Percentiles rank a stretch among this genome's conserved stretches.
phyloP scores from a whole-genome alignment of 2,329 filamentous ascomycete species.

The Sarocladium strictum region DNA sequence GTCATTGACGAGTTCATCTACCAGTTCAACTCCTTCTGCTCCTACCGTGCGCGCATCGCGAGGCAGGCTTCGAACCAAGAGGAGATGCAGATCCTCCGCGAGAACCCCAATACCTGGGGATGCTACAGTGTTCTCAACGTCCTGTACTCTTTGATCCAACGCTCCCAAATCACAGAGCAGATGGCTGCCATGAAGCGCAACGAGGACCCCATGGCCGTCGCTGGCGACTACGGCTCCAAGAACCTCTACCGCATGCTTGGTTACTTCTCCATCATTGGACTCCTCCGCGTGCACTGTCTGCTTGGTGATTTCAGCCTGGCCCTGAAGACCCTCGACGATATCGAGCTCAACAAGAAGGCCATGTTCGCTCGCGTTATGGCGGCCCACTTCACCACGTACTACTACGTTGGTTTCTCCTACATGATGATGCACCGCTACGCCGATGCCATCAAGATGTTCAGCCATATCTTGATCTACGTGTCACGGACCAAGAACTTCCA shows the following conservation, averaged over 20 bases:
- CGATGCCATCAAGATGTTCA: conserved; percentile 99
- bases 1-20: conserved; percentile 99
- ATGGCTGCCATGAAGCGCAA: conserved; percentile 89
- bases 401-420: conserved; percentile 99
- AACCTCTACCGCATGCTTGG: conserved; percentile 97
- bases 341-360: conserved; percentile 99
- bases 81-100: conserved; percentile 83
- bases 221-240: conserved; percentile 91
- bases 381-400: conserved; percentile 99
- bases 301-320: conserved; percentile 97
- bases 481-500: conserved; percentile 99
- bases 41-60: conserved; percentile 88
- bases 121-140: conserved; percentile 99
- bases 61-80: conserved; percentile 80
- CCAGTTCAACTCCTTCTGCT: conserved; percentile 99
- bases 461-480: conserved; percentile 98
- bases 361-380: conserved; percentile 99
- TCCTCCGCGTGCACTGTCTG: conserved; percentile 92
- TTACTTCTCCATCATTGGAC: conserved; percentile 98
- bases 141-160: conserved; percentile 96
- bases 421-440: conserved; percentile 99
- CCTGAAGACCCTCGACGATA: conserved; percentile 97
- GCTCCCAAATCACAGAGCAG: conserved; percentile 97
- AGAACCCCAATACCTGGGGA: conserved; percentile 98
- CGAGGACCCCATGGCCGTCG: conserved; percentile 81